Evolutionary conservation across 768 basidiomycete genomes (phyloP).

Genomic region (Kwoniella heveanensis): DNA sequence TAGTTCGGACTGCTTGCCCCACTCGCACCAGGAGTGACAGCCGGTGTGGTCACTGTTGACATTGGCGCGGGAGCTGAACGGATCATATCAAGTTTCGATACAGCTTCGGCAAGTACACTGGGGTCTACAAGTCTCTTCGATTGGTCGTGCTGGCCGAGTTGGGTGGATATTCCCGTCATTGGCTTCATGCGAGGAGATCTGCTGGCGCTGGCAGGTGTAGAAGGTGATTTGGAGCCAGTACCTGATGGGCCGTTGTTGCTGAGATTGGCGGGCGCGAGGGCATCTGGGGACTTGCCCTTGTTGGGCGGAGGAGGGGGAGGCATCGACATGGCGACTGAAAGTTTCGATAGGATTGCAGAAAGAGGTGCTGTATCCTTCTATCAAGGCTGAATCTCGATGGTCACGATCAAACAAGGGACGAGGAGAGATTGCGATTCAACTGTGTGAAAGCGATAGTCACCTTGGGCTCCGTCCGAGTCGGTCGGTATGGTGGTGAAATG

Average conservation of each 20-base stretch:
- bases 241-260: background rate
- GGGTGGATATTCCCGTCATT: constrained; percentile 14
- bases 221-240: constrained; percentile 7
- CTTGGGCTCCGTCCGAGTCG: too few species aligned
- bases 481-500: too few species aligned
- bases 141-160: background rate
- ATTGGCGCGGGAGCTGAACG: constrained; percentile 32
- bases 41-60: constrained; percentile 27
- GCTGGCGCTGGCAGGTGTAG: background rate
- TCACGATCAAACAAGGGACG: too few species aligned
- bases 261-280: background rate
- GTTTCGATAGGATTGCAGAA: background rate
- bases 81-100: constrained; percentile 40
- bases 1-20: constrained; percentile 33
- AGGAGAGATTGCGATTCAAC: too few species aligned
- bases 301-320: constrained; percentile 19
- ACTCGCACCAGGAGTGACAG: constrained; percentile 27
- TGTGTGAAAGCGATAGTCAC: too few species aligned
- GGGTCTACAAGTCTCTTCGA: constrained; percentile 30
- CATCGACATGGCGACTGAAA: constrained; percentile 21
- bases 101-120: constrained; percentile 38
- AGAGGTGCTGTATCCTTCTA: too few species aligned
- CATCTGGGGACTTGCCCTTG: constrained; percentile 16
- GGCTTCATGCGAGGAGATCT: constrained; percentile 14
- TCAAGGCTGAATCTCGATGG: too few species aligned